Evolutionary conservation across 768 basidiomycete genomes (phyloP).

Genomic region (Grammothele lineata): DNA sequence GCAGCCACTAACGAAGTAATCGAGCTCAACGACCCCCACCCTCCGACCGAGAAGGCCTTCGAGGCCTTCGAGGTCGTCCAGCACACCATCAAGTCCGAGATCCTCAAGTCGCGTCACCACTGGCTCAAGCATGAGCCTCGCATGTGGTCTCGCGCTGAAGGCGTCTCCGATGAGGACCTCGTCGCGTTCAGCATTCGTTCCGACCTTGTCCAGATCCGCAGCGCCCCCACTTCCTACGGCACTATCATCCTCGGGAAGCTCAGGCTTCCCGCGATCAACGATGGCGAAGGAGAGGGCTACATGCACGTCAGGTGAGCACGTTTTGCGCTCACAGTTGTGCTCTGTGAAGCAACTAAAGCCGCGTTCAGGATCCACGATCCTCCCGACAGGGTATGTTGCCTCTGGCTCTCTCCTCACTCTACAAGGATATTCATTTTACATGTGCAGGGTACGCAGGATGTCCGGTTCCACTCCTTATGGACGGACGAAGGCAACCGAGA

Average conservation of each 20-base stretch:
- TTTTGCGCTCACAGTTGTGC: too few species aligned
- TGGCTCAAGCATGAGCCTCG: constrained; percentile 72
- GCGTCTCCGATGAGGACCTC: constrained; percentile 49
- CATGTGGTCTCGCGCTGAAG: constrained; percentile 63
- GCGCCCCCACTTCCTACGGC: constrained; percentile 60
- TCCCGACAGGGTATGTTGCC: constrained; percentile 52
- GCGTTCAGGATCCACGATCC: constrained; percentile 69
- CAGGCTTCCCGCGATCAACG: constrained; percentile 61
- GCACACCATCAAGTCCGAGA: constrained; percentile 56
- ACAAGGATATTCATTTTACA: background rate
- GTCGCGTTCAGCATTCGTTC: constrained; percentile 44
- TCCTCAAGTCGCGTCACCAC: constrained; percentile 58
- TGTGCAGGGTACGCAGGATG: constrained; percentile 56
- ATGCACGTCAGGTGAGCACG: constrained; percentile 62
- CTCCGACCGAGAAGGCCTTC: constrained; percentile 55
- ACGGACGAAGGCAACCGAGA: constrained; percentile 33
- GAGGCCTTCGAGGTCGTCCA: constrained; percentile 60
- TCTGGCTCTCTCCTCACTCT: constrained; percentile 1
- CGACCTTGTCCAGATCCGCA: constrained; percentile 45
- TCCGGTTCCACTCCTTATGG: constrained; percentile 68
- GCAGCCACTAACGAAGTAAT: constrained; percentile 41
- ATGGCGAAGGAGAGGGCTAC: constrained; percentile 59
- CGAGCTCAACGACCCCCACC: constrained; percentile 53
- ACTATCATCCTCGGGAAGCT: constrained; percentile 75
- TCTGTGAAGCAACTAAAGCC: too few species aligned